phyloP scores from a whole-genome alignment of 225 moss, liverwort and hornwort genomes.

The Anthoceros angustus region DNA sequence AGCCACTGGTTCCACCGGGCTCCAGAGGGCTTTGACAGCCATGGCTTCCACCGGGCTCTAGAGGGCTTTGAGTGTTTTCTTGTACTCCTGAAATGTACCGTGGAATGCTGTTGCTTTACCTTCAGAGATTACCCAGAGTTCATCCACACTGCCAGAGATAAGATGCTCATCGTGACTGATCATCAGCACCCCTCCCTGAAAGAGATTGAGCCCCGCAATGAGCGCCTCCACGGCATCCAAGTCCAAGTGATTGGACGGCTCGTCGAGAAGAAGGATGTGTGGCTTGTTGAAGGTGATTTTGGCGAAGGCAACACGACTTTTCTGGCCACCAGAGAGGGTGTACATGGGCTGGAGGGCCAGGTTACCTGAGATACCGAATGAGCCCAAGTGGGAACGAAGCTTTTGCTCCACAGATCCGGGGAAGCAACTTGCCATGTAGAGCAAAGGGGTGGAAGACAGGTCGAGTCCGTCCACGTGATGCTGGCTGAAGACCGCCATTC shows the following conservation, averaged over 20 bases:
- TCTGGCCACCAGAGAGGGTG: slow-evolving; percentile 97
- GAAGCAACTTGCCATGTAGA: slow-evolving; percentile 89
- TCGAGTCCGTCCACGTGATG: slow-evolving; percentile 98
- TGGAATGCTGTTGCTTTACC: slow-evolving; percentile 85
- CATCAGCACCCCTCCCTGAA: slow-evolving; percentile 98
- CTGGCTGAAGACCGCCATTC: slow-evolving; percentile 99
- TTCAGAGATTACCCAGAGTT: slow-evolving; percentile 88
- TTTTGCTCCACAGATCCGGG: slow-evolving; percentile 90
- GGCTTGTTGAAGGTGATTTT: slow-evolving; percentile 99
- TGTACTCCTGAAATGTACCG: slow-evolving; percentile 84
- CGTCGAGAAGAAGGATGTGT: slow-evolving; percentile 88
- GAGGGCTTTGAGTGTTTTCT: slow-evolving; percentile 25
- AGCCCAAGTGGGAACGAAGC: slow-evolving; percentile 78
- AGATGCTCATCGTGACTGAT: slow-evolving; percentile 99
- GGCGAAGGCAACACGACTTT: slow-evolving; percentile 97
- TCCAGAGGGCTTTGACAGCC: not conserved
- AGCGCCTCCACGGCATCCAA: slow-evolving; percentile 99
- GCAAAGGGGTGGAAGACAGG: slow-evolving; percentile 86
- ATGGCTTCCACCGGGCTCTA: not conserved
- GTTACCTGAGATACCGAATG: slow-evolving; percentile 94
- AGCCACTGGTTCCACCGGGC: not conserved
- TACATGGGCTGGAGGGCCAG: slow-evolving; percentile 99
- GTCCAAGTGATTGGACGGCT: slow-evolving; percentile 97
- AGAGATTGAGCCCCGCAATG: slow-evolving; percentile 76
- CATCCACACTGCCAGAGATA: slow-evolving; percentile 95